phyloP scores from a whole-genome alignment of 1,284 basidiomycete species.

The Pseudozyma pruni region DNA sequence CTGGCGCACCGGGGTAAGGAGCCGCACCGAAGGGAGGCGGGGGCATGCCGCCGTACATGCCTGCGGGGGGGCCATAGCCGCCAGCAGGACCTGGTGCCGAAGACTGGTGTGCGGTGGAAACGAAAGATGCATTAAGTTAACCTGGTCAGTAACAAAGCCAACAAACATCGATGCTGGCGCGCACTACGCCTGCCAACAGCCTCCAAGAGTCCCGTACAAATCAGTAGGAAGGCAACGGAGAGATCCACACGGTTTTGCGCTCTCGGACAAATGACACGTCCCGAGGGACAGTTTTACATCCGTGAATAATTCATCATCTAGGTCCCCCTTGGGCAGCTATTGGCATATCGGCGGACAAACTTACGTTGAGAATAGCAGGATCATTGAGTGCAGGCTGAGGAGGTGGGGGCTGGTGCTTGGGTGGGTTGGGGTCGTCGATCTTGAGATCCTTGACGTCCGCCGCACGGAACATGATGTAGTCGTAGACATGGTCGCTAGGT shows the following conservation, averaged over 20 bases:
- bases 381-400: constrained; percentile 50
- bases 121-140: background rate
- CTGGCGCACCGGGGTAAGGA: constrained; percentile 19
- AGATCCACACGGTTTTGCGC: constrained; percentile 77
- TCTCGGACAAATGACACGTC: constrained; percentile 73
- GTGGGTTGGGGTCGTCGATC: constrained; percentile 67
- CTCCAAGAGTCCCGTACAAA: constrained; percentile 6
- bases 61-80: constrained; percentile 20
- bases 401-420: constrained; percentile 28
- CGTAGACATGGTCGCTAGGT: constrained; percentile 67
- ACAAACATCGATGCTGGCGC: background rate
- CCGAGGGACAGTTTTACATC: constrained; percentile 74
- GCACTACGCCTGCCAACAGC: background rate
- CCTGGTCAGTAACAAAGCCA: constrained; percentile 6
- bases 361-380: constrained; percentile 63
- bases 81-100: constrained; percentile 24
- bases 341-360: constrained; percentile 11
- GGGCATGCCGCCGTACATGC: constrained; percentile 37
- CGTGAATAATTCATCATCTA: constrained; percentile 70
- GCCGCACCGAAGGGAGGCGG: constrained; percentile 23
- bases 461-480: constrained; percentile 72
- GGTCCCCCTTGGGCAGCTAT: constrained; percentile 1
- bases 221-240: constrained; percentile 82
- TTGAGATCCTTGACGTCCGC: constrained; percentile 69
- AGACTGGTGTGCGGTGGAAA: constrained; percentile 10